Conservation (phyloP, 192 early-diverging fungal species). For the Backusella parvicylindrica region DNA sequence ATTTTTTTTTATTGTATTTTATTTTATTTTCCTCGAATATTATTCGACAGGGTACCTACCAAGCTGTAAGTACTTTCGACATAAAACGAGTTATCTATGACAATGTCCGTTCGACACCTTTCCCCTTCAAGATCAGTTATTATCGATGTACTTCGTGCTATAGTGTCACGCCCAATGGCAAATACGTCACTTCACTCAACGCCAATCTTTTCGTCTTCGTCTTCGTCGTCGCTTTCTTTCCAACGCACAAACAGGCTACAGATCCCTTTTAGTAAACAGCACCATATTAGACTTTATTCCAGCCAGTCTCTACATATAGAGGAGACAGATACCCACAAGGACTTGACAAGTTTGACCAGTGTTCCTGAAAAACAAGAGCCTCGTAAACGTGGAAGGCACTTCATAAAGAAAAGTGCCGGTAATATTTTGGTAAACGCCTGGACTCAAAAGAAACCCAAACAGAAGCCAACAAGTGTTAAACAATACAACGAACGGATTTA, state of each 20-base stretch:
- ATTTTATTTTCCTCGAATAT: background rate
- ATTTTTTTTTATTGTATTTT: background rate
- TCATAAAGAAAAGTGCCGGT: background rate
- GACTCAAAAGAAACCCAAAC: background rate
- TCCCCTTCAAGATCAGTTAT: conserved; percentile 13
- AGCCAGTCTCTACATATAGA: background rate
- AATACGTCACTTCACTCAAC: background rate
- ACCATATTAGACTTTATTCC: background rate
- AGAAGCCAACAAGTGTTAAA: background rate
- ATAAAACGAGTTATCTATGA: background rate
- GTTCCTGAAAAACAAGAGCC: background rate
- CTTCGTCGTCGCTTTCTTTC: background rate
- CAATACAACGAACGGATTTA: conserved; percentile 14
- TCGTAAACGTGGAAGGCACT: background rate
- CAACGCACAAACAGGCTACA: background rate
- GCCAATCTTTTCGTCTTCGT: background rate
- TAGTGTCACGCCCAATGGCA: conserved; percentile 17
- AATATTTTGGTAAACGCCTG: background rate
- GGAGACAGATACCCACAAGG: background rate
- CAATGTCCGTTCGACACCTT: conserved; percentile 1
- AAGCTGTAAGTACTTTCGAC: background rate
- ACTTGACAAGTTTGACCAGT: background rate
- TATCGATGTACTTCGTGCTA: conserved; percentile 18
- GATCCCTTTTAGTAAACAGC: background rate
- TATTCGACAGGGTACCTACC: background rate